These are phyloP conservation scores for Erythrobasidium hasegawianum DNA, from an alignment of 1,284 basidiomycete species.

Conservation along the genomic window DNA sequence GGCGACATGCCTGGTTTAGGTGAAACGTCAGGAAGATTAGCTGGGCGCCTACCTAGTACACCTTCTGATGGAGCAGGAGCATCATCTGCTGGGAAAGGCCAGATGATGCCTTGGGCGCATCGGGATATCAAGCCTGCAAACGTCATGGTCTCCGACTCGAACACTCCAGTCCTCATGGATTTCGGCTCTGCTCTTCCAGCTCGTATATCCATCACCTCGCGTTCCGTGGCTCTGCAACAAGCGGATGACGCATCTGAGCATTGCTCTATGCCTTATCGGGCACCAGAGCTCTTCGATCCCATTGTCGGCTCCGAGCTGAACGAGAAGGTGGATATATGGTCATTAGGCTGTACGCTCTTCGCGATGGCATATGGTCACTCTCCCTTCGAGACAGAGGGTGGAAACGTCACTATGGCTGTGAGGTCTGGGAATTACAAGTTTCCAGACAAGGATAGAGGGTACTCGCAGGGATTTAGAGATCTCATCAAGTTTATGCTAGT, in stretches of 20 bases:
- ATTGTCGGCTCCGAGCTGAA: conserved; percentile 22
- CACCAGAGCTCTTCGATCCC: conserved; percentile 83
- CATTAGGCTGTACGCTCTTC: conserved; percentile 83
- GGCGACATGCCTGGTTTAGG: conserved; percentile 8
- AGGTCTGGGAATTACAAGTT: conserved; percentile 80
- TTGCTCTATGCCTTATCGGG: conserved; percentile 92
- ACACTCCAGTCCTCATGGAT: conserved; percentile 92
- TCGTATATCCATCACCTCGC: conserved; percentile 68
- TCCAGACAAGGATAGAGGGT: conserved; percentile 61
- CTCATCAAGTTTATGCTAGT: conserved; percentile 80
- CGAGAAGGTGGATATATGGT: conserved; percentile 72
- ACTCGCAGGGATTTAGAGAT: conserved; percentile 72
- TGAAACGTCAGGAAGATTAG: conserved; percentile 8
- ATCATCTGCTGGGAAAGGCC: conserved; percentile 48
- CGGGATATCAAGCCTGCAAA: conserved; percentile 98
- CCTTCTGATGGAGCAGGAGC: not conserved
- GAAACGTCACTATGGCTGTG: conserved; percentile 92
- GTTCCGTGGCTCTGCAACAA: conserved; percentile 79
- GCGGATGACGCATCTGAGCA: conserved; percentile 94
- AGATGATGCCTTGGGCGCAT: conserved; percentile 86
- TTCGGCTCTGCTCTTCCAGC: conserved; percentile 86
- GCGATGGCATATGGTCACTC: conserved; percentile 74
- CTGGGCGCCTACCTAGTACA: conserved; percentile 13
- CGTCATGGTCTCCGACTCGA: conserved; percentile 92
- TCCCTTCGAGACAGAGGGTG: conserved; percentile 88